Base-by-base conservation (phyloP, 768 basidiomycete species). In the Crassisporium funariophilum region DNA sequence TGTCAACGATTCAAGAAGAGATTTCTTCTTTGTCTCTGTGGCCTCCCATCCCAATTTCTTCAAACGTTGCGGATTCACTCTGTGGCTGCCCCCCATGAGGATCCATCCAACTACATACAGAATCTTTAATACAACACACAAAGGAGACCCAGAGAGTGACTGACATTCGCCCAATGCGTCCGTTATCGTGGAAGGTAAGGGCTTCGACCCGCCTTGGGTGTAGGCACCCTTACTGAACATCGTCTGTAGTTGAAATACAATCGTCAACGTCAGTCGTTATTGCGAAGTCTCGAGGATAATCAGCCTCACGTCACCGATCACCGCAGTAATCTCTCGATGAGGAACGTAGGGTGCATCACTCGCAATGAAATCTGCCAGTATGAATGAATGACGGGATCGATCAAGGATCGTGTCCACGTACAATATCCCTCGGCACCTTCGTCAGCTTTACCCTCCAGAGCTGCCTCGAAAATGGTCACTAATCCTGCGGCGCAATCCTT, bases 391-490 rank as follows among this genome's bases (percentile, higher is more conserved):
- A 42, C 17, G 21, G 13, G 12, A 39, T 53, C 37, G 58, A 37
- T 29, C 34, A 38, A 33, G 20, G n/a, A 33, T 16, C n/a, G 16
- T 16, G 17, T 15, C 7, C n/a, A 59, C 71, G 48, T 45, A 75
- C 74, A 76, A 35, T 71, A 53, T 15, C 73, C 75, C 36, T 74
- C 62, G 4, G 59, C 55, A 1, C 73, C 74, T 43, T 74, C 70
- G 21, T 71, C 70, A 2, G 74, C 72, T 35, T 57, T 66, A 2
- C 71, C 74, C 35, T 71, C 63, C 10, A 74, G 50, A 3, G 71
- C 71, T 5, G 69, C 71, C 21, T 72, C 63, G 24, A 77, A 56
- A 27, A 76, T 55, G 15, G 62, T 54, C 19, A 68, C 24, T 5
- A 75, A 35, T 16, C 67, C 69, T 36, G 53, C 55, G 0, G 68